Evolutionary conservation across 2,329 filamentous ascomycete species (phyloP), one percentile per base, ranked within the genome.

Genomic region (Diaporthe sp.): DNA sequence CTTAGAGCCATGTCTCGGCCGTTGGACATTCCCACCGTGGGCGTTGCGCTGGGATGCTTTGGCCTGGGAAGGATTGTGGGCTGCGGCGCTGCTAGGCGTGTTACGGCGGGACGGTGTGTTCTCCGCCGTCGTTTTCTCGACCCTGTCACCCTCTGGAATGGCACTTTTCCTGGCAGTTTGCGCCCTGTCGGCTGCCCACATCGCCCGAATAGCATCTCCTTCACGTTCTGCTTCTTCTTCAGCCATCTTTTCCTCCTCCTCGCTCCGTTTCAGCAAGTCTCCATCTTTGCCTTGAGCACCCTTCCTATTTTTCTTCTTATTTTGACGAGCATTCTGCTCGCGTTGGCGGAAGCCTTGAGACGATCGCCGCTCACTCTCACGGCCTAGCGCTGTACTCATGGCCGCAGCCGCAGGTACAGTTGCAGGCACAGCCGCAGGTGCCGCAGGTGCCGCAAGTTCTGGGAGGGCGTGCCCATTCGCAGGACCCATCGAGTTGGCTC

Each of bases 121-220:
- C 34, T 70, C 65, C 31, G 71, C 37, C 17, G 49, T n/a, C 73
- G 75, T 28, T 42, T 74, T 58, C 28, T 77, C 75, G 42, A 74
- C 34, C 28, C 13, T 76, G 31, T 74, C 72, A 63, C 78, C 79
- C 68, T 76, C 81, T 76, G 76, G 84, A 79, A 81, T 77, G 73
- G 79, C 61, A 5, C 80, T 79, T 2, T 75, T 76, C 53, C 68
- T 60, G 37, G 81, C 79, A 13, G 80, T 71, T 17, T 80, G 79
- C 22, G 55, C 76, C 42, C 81, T 80, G 28, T 82, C 79, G 34
- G 81, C 79, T 28, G 81, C 81, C 82, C 82, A 82, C 81, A 82
- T 83, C n/a, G 80, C 80, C 17, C 79, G 81, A 28, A 82, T 82
- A 58, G 79, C 79, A 31, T 82, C 79, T 57, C 81, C 81, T 75